Percentiles rank a stretch among this genome's conserved stretches.
phyloP scores from a whole-genome alignment of 768 basidiomycete genomes.

The Holtermannia corniformis region DNA sequence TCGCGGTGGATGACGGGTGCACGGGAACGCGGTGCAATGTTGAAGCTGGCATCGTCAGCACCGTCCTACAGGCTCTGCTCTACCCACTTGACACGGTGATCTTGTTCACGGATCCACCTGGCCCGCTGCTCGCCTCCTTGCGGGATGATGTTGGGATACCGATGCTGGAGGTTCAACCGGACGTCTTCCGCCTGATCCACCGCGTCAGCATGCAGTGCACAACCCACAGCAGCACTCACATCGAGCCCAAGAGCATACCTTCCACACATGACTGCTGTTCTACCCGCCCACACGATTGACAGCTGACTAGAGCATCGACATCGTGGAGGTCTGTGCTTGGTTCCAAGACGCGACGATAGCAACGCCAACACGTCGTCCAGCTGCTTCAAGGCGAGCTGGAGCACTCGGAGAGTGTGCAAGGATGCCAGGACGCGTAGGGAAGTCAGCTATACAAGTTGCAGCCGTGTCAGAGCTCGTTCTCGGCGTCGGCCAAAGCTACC shows the following conservation, averaged over 20 bases:
- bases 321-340: neutral
- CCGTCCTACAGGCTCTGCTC: neutral
- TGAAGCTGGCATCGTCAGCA: slow-evolving; percentile 48
- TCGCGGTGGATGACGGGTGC: slow-evolving; percentile 62
- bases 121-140: slow-evolving; percentile 14
- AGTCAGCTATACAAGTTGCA: too few species aligned
- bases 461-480: too few species aligned
- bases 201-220: slow-evolving; percentile 17
- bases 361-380: neutral
- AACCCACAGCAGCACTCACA: slow-evolving; percentile 30
- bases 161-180: neutral
- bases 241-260: slow-evolving; percentile 29
- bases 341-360: too few species aligned
- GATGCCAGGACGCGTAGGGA: too few species aligned
- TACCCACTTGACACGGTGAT: slow-evolving; percentile 27
- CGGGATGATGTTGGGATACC: neutral
- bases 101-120: slow-evolving; percentile 21
- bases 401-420: too few species aligned
- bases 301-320: too few species aligned
- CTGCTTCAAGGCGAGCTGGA: neutral
- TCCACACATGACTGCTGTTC: slow-evolving; percentile 33
- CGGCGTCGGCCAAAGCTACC: too few species aligned
- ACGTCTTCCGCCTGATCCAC: slow-evolving; percentile 10
- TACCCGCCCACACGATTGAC: too few species aligned
- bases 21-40: slow-evolving; percentile 71